Base-by-base conservation (phyloP, 2,329 filamentous ascomycete genomes). In the Talaromyces sp. region DNA sequence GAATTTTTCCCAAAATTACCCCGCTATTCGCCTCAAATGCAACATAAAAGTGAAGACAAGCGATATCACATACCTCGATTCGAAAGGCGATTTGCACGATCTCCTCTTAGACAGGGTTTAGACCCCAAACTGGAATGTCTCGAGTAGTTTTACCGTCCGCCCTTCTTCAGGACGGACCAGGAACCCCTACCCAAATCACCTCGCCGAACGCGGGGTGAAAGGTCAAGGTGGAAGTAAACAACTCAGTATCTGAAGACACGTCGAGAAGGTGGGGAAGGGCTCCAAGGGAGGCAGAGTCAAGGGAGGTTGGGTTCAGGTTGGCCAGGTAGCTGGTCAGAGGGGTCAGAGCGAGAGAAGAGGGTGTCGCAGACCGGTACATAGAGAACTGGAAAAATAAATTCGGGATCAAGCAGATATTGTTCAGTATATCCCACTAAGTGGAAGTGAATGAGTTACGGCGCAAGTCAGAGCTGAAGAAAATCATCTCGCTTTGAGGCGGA, bases 91-190 rank as follows among this genome's bases (percentile, higher is more conserved):
- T 32, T 33, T 47, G 47, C 43, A 47, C 51, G 30, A 47, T 55
- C 44, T 60, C 42, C 33, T 43, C 48, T 53, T 30, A 43, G 51
- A 48, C 48, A 43, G 46, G 48, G 19, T 47, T 36, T 14, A 35
- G 42, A 56, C 13, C 60, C 54, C 57, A 54, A 9, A 42, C 51
- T 44, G 43, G 35, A 55, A 62, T 49, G 43, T 56, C 58, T 56
- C 55, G 51, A 65, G 64, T 56, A 64, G 70, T 67, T 64, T 78
- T 77, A 77, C 74, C 75, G 76, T 79, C 77, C 77, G 76, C 73
- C 75, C 75, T 75, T 72, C 55, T 73, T 77, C 75, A 79, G 75
- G 77, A 78, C 77, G 76, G 77, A 79, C 76, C 70, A 63, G 68
- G 65, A 63, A 73, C 75, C 75, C 70, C 71, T 77, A 77, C 64